Conservation (phyloP, 1,284 basidiomycete species). For the Heterobasidion occidentale region DNA sequence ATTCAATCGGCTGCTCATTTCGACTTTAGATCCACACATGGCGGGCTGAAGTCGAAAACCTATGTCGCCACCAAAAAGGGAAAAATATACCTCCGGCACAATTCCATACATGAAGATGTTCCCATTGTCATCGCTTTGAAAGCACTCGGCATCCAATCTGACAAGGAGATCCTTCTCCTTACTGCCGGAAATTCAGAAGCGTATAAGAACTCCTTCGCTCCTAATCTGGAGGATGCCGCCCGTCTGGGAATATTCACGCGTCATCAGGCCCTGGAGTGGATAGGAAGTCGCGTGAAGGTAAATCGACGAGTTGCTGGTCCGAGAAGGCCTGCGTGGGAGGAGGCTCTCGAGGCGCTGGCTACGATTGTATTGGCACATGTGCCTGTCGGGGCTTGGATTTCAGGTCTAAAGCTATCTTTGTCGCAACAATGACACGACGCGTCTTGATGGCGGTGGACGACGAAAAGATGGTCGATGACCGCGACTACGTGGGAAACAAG, state of each 20-base stretch:
- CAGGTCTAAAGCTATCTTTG: constrained; percentile 93
- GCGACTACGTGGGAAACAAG: constrained; percentile 99
- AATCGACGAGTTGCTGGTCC: constrained; percentile 76
- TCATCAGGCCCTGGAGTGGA: constrained; percentile 93
- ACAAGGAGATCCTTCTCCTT: constrained; percentile 95
- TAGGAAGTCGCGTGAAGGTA: constrained; percentile 88
- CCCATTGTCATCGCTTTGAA: constrained; percentile 96
- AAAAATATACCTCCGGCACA: constrained; percentile 95
- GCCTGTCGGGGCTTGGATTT: constrained; percentile 88
- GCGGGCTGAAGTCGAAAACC: constrained; percentile 97
- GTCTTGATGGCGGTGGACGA: constrained; percentile 97
- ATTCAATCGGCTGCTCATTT: constrained; percentile 1
- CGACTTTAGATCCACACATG: constrained; percentile 78
- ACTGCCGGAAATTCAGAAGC: constrained; percentile 91
- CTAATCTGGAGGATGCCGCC: constrained; percentile 92
- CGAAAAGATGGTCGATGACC: constrained; percentile 95
- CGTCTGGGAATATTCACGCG: constrained; percentile 88
- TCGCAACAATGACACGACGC: constrained; percentile 95
- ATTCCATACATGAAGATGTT: constrained; percentile 96
- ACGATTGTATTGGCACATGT: constrained; percentile 98
- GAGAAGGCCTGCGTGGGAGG: constrained; percentile 84
- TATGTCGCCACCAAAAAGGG: constrained; percentile 95
- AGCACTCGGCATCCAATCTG: constrained; percentile 93
- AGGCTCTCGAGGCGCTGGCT: constrained; percentile 92
- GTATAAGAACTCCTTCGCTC: constrained; percentile 85